Base-by-base conservation (phyloP, 306 rosid genomes). In the Alnus glutinosa region DNA sequence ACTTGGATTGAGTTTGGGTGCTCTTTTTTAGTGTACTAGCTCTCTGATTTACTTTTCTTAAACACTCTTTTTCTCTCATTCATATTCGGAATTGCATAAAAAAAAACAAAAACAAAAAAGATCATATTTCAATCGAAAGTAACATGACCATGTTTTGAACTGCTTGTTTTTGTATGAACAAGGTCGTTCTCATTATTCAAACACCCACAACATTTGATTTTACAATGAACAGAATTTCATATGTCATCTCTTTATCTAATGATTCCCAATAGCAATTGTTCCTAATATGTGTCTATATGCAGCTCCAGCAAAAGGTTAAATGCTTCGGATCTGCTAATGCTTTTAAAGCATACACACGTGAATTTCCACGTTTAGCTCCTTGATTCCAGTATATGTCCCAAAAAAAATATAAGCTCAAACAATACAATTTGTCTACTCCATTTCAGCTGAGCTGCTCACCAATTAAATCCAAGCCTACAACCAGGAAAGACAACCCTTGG, bases 401-500 rank as follows among this genome's bases (percentile, higher is more conserved):
- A 70, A 47, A 48, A 50, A 71, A 30, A 34, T 50, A 34, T 18
- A 34, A 34, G 18, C 42, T 63, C 46, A 34, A 34, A 28, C 18
- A 32, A 63, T 32, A 39, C 52, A 74, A 73, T 75, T 83, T 58
- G 51, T 64, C n/a, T 55, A 67, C 32, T 39, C 50, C 66, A 23
- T 81, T 85, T 91, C 86, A 93, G 90, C 87, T 86, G 69, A 93
- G 77, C 78, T 96, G 99, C 87, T 96, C 99, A 13, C 99, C 99
- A 68, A 96, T 96, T 52, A 96, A 90, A 88, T 96, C 99, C 88
- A 96, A 82, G 23, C 98, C 99, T 81, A 96, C 86, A 5, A 87
- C 85, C 10, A 96, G 96, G 81, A 96, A 96, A 68, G 99, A 82
- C 86, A 96, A 74, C 32, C 99, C 99, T 86, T 96, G 99, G 85